A percentile compares a stretch with the other conserved stretches of the same genome.
phyloP scores from a whole-genome alignment of 257 asterid genomes.

The Forsythia viridissima region DNA sequence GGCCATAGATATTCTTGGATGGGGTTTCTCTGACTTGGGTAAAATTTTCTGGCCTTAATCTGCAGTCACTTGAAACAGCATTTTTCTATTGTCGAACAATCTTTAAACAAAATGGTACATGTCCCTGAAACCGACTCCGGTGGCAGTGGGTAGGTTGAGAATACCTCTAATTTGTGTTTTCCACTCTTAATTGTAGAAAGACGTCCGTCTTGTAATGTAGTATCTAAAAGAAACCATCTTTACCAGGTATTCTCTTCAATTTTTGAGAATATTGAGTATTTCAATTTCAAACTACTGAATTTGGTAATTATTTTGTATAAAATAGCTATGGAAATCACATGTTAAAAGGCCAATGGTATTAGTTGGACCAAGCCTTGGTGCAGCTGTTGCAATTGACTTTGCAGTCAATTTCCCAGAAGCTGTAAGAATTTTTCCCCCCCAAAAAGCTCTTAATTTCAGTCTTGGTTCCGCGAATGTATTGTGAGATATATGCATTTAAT shows the following conservation, averaged over 20 bases:
- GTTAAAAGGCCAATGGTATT: slow-evolving; percentile 73
- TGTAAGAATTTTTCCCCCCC: slow-evolving; percentile 36
- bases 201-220: slow-evolving; percentile 69
- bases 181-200: slow-evolving; percentile 37
- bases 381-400: slow-evolving; percentile 81
- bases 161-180: slow-evolving; percentile 5
- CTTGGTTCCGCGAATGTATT: neutral
- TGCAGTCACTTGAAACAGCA: neutral
- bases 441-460: neutral
- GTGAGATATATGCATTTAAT: neutral
- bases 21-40: slow-evolving; percentile 90
- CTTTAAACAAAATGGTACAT: neutral
- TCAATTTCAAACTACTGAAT: neutral
- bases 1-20: slow-evolving; percentile 88
- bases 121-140: neutral
- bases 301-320: neutral
- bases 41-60: slow-evolving; percentile 4
- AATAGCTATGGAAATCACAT: slow-evolving; percentile 74
- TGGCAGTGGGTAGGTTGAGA: neutral
- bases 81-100: neutral
- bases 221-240: slow-evolving; percentile 69
- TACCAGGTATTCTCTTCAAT: slow-evolving; percentile 42
- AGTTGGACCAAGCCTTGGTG: slow-evolving; percentile 93
- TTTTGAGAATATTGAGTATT: neutral
- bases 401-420: slow-evolving; percentile 82